Percentiles rank a stretch among this genome's conserved stretches.
These are phyloP conservation scores for Mycena albidolilacea DNA, from an alignment of 768 basidiomycete genomes.

Conservation along the genomic window DNA sequence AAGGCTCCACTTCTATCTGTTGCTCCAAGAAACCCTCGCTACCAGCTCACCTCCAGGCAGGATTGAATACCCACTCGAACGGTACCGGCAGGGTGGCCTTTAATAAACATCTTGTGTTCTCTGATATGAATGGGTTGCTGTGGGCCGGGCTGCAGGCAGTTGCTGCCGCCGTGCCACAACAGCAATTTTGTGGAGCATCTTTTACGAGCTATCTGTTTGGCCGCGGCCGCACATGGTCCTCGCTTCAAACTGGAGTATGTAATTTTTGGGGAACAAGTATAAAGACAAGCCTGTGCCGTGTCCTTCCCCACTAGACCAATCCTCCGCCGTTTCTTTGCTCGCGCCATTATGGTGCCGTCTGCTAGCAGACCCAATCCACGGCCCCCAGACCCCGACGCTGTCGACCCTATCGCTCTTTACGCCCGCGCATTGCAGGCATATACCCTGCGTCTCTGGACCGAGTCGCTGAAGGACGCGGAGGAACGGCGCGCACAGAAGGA, in stretches of 20 bases:
- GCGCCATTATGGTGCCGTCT: constrained; percentile 27
- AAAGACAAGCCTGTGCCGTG: not conserved
- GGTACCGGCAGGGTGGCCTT: not conserved
- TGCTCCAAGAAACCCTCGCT: not conserved
- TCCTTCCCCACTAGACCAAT: not conserved
- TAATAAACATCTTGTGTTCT: not conserved
- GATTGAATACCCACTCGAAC: not conserved
- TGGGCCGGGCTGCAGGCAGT: not conserved
- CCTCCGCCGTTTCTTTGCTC: not conserved
- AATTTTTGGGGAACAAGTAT: not conserved
- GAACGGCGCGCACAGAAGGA: constrained; percentile 26
- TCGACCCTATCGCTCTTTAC: constrained; percentile 34
- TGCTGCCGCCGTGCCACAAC: not conserved
- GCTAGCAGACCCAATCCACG: constrained; percentile 24
- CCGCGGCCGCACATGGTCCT: constrained; percentile 1
- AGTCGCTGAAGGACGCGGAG: constrained; percentile 33
- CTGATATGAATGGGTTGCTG: not conserved
- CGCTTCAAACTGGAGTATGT: not conserved
- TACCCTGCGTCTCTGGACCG: constrained; percentile 42
- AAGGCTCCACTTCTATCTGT: not conserved
- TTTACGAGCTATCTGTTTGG: not conserved
- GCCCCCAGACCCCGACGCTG: constrained; percentile 1
- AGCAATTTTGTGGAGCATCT: not conserved
- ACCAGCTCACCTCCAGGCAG: not conserved
- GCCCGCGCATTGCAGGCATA: constrained; percentile 42